Base-by-base conservation (phyloP, 179 eudicot species). In the Spergularia azorica region DNA sequence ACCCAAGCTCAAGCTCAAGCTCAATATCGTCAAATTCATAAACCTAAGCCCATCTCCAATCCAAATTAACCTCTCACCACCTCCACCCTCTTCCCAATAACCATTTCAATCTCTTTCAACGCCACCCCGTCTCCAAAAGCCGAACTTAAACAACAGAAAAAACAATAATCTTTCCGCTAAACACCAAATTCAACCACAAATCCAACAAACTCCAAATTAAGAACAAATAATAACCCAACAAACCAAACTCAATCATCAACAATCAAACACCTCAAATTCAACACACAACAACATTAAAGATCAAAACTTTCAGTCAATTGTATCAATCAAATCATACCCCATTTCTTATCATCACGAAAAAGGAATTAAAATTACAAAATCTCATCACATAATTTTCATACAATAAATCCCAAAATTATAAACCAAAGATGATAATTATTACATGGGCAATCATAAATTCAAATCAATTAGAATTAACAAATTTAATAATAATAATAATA, bases 371-470 rank as follows among this genome's bases (percentile, higher is more conserved):
- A 43, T 60, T 16, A 4, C 10, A 46, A 0, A 12, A 9, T 32
- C 32, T 7, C 20, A 69, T 55, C 15, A 20, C 18, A 71, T 3
- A 51, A 0, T 75, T 7, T 62, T 56, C 7, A 50, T 26, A 36
- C 5, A 17, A 63, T 26, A 73, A 79, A 43, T 18, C 26, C 79
- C 79, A 21, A 74, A 79, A 68, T n/a, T 15, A 41, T 32, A 9
- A 21, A 0, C 21, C 18, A 78, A 56, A 15, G 16, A 26, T 32
- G 1, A 5, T 9, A 38, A 60, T 67, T 74, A 36, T 38, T 62
- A 14, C 50, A 41, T 0, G 18, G 52, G 56, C n/a, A 56, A n/a
- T 2, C 7, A 36, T 0, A 26, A 46, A 54, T 18, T 5, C 13
- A 62, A 67, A 26, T 26, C 32, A 26, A 26, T 26, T 2, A 26